Evolutionary conservation across 2,329 filamentous ascomycete genomes (phyloP), one percentile per base, ranked within the genome.

Genomic region (Fusarium newnesense): DNA sequence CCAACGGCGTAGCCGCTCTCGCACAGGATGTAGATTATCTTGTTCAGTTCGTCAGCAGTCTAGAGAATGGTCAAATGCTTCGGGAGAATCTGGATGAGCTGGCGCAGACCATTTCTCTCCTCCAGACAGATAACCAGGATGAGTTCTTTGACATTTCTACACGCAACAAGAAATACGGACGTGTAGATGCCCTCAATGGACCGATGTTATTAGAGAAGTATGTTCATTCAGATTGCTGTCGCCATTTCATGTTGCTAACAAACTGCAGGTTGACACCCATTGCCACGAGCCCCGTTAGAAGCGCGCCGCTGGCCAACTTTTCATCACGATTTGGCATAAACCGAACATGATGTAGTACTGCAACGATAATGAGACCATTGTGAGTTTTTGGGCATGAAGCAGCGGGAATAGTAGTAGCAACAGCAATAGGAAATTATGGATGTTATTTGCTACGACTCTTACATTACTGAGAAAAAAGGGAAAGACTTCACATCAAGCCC

Each of bases 71-170:
- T 10, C 91, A 92, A n/a, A 95, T 97, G 83, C 85, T 99, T 26
- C 89, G 93, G 70, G 93, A 96, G 79, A 96, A 97, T 75, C 85
- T 99, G 43, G 95, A 98, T 77, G 96, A 98, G 83, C 86, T 99
- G 40, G 92, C 96, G 76, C 96, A 99, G 84, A 98, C 96, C 3
- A 92, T 97, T 52, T 91, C 93, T 67, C 87, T 99, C 32, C 93
- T 99, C 88, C 91, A 94, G 79, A 90, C 89, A 4, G 94, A 97
- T 44, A 97, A 97, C 77, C 90, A 94, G n/a, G 95, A 98, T 74
- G 96, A 98, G 81, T 99, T 97, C 82, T 99, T 96, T 81, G 96
- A 99, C 79, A 92, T 96, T 56, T 93, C 92, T 9, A 93, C 92
- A 19, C 87, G 95, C 59, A 97, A 98, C 83, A 95, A 93, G 84